Evolutionary conservation across 2,329 filamentous ascomycete genomes (phyloP), one percentile per base, ranked within the genome.

Genomic region (Pochonia chlamydosporia): DNA sequence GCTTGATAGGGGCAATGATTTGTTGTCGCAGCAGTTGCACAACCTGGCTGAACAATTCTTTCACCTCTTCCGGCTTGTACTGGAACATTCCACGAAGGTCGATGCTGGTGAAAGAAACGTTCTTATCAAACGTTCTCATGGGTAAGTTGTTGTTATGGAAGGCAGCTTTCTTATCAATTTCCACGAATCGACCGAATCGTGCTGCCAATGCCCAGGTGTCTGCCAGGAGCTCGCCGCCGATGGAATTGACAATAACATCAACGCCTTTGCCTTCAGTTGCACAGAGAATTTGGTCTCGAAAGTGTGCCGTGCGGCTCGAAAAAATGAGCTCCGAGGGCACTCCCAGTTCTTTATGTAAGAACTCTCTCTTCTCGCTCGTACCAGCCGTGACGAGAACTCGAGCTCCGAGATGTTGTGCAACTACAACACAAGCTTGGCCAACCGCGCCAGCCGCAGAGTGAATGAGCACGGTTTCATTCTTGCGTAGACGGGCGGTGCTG

Each of bases 21-120:
- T 49, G 20, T 8, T 20, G 0, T 18, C 33, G 45, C 11, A 50
- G 33, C 21, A 57, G 46, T 18, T 39, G 37, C 26, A 50, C n/a
- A 10, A 56, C 48, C 18, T 55, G 42, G 11, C 26, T 14, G 5
- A 53, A 44, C 2, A 55, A 39, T 23, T 50, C 45, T 24, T 37
- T 23, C 5, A 48, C 26, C 18, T 47, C 35, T 4, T 49, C 56
- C 2, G 51, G 41, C 25, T 49, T 49, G 21, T 54, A 14, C 13
- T 43, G 20, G 44, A 47, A 41, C 24, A 53, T 16, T 7, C 28
- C 35, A 23, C 57, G 51, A 8, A 75, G 51, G 51, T 75, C 69
- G 2, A 75, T 61, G 0, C 64, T 66, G 2, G 66, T 56, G 47
- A 75, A 75, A 1, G 62, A 67, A n/a, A 68, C 61, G 40, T 60